These are phyloP conservation scores for Botrytis tulipae DNA, from an alignment of 2,329 filamentous ascomycete species.

Conservation along the genomic window DNA sequence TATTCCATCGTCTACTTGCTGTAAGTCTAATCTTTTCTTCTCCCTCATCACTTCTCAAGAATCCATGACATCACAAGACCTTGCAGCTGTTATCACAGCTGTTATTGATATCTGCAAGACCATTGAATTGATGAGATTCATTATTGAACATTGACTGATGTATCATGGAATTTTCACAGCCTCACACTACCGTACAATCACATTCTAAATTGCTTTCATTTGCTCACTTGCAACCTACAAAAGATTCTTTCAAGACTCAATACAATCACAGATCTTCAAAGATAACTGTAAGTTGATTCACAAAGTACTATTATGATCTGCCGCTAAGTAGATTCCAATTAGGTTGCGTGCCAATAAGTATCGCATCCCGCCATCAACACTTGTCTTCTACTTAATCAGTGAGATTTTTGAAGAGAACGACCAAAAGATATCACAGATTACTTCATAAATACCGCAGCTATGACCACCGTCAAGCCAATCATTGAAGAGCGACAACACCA, in stretches of 20 bases:
- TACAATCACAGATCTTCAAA: not conserved
- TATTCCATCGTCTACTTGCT: not conserved
- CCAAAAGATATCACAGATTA: not conserved
- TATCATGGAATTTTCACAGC: not conserved
- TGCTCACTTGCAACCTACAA: not conserved
- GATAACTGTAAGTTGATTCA: not conserved
- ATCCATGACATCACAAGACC: not conserved
- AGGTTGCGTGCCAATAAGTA: not conserved
- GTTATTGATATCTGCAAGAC: not conserved
- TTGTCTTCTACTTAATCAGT: not conserved
- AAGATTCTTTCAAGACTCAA: not conserved
- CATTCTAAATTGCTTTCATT: not conserved
- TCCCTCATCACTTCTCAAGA: not conserved
- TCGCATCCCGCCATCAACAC: not conserved
- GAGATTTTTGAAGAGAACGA: not conserved
- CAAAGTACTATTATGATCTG: not conserved
- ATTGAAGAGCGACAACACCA: not conserved
- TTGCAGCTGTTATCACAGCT: not conserved
- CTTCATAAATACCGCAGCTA: not conserved
- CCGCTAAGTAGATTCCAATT: not conserved
- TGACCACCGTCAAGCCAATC: slow-evolving; percentile 16
- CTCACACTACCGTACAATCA: not conserved
- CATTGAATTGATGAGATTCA: not conserved
- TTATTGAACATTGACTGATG: not conserved
- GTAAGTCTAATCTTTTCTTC: not conserved